These are phyloP conservation scores for Boletellus sp. DNA, from an alignment of 1,284 basidiomycete species.

Conservation along the genomic window DNA sequence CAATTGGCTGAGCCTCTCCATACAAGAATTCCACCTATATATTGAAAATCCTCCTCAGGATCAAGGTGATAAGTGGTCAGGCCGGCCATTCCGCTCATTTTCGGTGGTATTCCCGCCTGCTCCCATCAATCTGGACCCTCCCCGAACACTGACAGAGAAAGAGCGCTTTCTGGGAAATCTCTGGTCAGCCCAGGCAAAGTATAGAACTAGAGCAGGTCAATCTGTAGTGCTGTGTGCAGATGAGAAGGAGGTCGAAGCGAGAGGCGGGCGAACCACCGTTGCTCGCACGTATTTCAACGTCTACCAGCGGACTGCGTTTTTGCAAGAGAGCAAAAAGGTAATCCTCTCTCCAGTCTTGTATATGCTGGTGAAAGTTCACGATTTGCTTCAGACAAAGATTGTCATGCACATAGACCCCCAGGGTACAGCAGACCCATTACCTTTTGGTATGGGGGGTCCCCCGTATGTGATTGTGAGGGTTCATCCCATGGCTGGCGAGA, in stretches of 20 bases:
- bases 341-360: constrained; percentile 9
- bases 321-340: constrained; percentile 76
- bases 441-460: constrained; percentile 62
- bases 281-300: constrained; percentile 85
- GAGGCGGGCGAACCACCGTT: constrained; percentile 54
- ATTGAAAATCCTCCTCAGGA: constrained; percentile 79
- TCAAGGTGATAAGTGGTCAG: constrained; percentile 79
- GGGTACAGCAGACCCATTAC: constrained; percentile 71
- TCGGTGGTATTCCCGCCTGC: constrained; percentile 71
- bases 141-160: constrained; percentile 63
- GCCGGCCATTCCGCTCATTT: constrained; percentile 75
- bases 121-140: constrained; percentile 60
- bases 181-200: constrained; percentile 80
- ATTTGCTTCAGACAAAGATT: constrained; percentile 67
- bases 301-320: constrained; percentile 74
- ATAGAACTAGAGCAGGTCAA: constrained; percentile 63
- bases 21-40: constrained; percentile 78
- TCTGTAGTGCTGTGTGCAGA: constrained; percentile 67
- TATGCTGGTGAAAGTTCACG: constrained; percentile 6
- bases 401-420: constrained; percentile 78
- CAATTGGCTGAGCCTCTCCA: constrained; percentile 8
- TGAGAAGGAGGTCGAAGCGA: constrained; percentile 69
- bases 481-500: constrained; percentile 77
- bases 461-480: constrained; percentile 74
- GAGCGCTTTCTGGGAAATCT: constrained; percentile 82